A percentile compares a stretch with the other conserved stretches of the same genome.
Evolutionary conservation across 2,329 filamentous ascomycete genomes (phyloP).

Genomic region (Penicillium occitanis): DNA sequence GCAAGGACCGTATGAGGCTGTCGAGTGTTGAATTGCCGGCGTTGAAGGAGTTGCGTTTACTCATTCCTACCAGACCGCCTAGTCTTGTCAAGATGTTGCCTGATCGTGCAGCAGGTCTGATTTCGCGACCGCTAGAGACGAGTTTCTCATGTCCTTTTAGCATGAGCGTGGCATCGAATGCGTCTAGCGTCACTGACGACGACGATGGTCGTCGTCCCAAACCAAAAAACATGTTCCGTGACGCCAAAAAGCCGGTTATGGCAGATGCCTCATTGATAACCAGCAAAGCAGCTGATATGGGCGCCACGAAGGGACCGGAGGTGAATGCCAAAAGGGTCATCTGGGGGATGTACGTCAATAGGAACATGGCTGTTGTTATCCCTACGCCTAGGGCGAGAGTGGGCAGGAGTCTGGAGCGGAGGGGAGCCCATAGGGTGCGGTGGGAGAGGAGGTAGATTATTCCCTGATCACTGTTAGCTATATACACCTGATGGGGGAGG

Average conservation of each 20-base stretch:
- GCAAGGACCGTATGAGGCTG: slow-evolving; percentile 70
- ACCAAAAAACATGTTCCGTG: slow-evolving; percentile 3
- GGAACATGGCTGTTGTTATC: slow-evolving; percentile 79
- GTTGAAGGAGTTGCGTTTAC: slow-evolving; percentile 52
- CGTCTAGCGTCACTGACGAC: slow-evolving; percentile 57
- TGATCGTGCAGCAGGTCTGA: slow-evolving; percentile 53
- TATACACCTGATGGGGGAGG: too few relatives aligned
- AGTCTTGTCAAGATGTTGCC: slow-evolving; percentile 55
- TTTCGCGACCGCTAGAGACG: slow-evolving; percentile 71
- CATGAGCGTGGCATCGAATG: slow-evolving; percentile 74
- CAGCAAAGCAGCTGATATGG: slow-evolving; percentile 60
- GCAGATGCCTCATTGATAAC: slow-evolving; percentile 58
- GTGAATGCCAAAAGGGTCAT: slow-evolving; percentile 78
- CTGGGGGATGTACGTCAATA: slow-evolving; percentile 83
- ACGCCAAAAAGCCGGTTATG: slow-evolving; percentile 31
- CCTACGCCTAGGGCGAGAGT: slow-evolving; percentile 69
- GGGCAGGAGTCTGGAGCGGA: slow-evolving; percentile 56
- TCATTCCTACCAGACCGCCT: slow-evolving; percentile 51
- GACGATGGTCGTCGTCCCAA: background rate
- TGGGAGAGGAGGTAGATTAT: slow-evolving; percentile 61
- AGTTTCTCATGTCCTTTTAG: slow-evolving; percentile 58
- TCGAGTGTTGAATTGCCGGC: slow-evolving; percentile 48
- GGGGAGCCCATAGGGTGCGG: slow-evolving; percentile 59
- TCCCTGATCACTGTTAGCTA: slow-evolving; percentile 40
- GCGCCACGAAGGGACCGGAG: slow-evolving; percentile 68